phyloP scores from a whole-genome alignment of 805 yeast species.

The Kodamaea fukazawae region DNA sequence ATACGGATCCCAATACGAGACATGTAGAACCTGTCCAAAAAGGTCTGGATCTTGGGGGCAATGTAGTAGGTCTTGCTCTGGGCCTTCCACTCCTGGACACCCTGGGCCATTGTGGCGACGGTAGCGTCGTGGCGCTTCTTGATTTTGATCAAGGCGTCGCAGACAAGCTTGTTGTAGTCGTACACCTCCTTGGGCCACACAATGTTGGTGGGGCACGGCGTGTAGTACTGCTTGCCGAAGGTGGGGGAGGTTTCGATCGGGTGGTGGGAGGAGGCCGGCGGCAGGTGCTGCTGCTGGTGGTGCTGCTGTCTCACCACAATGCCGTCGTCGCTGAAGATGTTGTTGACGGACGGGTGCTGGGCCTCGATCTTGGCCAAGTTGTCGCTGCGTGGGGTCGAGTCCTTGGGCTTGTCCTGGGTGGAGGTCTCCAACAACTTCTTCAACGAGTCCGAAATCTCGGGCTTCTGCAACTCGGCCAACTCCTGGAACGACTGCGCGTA shows the following conservation, averaged over 20 bases:
- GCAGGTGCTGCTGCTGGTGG: neutral
- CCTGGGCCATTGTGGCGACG: constrained; percentile 87
- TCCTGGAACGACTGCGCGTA: constrained; percentile 89
- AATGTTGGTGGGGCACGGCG: constrained; percentile 51
- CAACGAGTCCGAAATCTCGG: constrained; percentile 46
- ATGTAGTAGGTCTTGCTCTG: constrained; percentile 47
- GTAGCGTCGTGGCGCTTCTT: constrained; percentile 89
- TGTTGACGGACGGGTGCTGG: constrained; percentile 4
- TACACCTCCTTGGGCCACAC: constrained; percentile 74
- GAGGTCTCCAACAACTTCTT: constrained; percentile 30
- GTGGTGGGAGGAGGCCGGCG: neutral
- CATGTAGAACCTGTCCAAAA: constrained; percentile 85
- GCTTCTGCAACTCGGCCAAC: constrained; percentile 61
- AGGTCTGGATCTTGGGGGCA: constrained; percentile 72
- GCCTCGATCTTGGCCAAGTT: constrained; percentile 7
- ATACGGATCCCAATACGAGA: constrained; percentile 88
- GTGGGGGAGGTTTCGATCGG: constrained; percentile 30
- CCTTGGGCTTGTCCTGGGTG: neutral
- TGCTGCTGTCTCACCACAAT: constrained; percentile 9
- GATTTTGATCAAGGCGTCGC: constrained; percentile 63
- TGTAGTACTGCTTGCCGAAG: constrained; percentile 46
- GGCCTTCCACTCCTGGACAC: constrained; percentile 86
- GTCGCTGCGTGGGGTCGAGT: constrained; percentile 1
- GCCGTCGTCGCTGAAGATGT: constrained; percentile 9
- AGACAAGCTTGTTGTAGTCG: constrained; percentile 65